phyloP scores from a whole-genome alignment of 768 basidiomycete species.

The Austroboletus eburneus region DNA sequence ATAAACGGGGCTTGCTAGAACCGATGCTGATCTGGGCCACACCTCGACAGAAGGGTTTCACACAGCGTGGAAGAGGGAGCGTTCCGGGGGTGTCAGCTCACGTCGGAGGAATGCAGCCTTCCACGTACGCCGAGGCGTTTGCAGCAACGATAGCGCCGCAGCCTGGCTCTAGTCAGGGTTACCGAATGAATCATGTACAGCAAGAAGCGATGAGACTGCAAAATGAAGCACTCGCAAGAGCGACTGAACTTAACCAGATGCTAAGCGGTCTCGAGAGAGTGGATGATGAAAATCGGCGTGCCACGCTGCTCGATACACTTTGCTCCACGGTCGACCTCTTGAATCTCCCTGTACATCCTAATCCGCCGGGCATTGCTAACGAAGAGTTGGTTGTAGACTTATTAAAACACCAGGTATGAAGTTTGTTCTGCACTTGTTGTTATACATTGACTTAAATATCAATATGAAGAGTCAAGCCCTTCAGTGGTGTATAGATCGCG shows the following conservation, averaged over 20 bases:
- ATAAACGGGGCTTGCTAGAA: constrained; percentile 58
- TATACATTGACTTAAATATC: background rate
- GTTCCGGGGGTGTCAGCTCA: constrained; percentile 16
- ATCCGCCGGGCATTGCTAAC: constrained; percentile 64
- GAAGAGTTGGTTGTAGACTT: constrained; percentile 71
- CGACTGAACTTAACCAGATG: constrained; percentile 63
- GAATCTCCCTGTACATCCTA: constrained; percentile 63
- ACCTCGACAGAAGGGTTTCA: constrained; percentile 59
- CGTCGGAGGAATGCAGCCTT: constrained; percentile 12
- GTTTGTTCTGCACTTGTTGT: background rate
- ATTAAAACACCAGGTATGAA: constrained; percentile 71
- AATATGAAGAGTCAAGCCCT: constrained; percentile 66
- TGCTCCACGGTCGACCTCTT: constrained; percentile 68
- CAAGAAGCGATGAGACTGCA: constrained; percentile 27
- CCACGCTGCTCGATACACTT: constrained; percentile 65
- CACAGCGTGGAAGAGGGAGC: constrained; percentile 10
- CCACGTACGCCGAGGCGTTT: constrained; percentile 13
- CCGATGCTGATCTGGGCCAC: constrained; percentile 72
- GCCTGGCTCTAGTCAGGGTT: constrained; percentile 17
- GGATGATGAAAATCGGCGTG: constrained; percentile 69
- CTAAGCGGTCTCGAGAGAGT: constrained; percentile 69
- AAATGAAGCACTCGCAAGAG: constrained; percentile 51
- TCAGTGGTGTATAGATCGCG: constrained; percentile 79
- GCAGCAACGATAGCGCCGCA: constrained; percentile 13
- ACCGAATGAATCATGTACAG: constrained; percentile 32